phyloP scores from a whole-genome alignment of 345 rosid species.

The Conringia planisiliqua region DNA sequence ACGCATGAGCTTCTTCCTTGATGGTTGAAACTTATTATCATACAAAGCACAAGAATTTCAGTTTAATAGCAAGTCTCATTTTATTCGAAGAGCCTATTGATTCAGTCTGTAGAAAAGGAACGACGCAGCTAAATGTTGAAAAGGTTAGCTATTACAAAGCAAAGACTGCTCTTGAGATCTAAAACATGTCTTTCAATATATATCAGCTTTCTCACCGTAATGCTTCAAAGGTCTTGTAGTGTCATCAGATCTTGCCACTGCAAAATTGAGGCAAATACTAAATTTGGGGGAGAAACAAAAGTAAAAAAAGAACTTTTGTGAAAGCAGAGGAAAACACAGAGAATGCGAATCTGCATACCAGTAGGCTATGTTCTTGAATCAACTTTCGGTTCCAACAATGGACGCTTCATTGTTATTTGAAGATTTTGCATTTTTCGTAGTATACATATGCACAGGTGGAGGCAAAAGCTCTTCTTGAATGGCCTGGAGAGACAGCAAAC shows the following conservation, averaged over 20 bases:
- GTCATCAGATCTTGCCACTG: background rate
- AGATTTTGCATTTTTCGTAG: constrained; percentile 39
- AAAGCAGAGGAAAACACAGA: constrained; percentile 12
- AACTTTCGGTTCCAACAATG: constrained; percentile 33
- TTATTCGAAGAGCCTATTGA: background rate
- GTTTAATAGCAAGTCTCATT: background rate
- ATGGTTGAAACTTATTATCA: background rate
- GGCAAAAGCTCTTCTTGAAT: constrained; percentile 82
- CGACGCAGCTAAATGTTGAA: background rate
- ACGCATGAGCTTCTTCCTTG: background rate
- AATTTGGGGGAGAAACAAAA: constrained; percentile 15
- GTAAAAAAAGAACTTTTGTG: constrained; percentile 35
- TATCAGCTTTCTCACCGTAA: background rate
- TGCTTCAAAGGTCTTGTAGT: background rate
- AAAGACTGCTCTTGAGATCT: constrained; percentile 1
- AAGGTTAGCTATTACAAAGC: constrained; percentile 6
- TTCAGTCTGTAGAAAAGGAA: background rate
- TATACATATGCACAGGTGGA: constrained; percentile 59
- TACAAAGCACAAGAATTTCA: background rate
- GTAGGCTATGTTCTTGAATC: constrained; percentile 29
- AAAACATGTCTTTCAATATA: background rate
- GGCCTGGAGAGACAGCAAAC: constrained; percentile 39
- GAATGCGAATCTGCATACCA: constrained; percentile 3
- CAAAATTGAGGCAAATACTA: background rate
- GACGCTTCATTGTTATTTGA: constrained; percentile 28